phyloP scores from a whole-genome alignment of 1,284 basidiomycete genomes.

The Heimioporus retisporus region DNA sequence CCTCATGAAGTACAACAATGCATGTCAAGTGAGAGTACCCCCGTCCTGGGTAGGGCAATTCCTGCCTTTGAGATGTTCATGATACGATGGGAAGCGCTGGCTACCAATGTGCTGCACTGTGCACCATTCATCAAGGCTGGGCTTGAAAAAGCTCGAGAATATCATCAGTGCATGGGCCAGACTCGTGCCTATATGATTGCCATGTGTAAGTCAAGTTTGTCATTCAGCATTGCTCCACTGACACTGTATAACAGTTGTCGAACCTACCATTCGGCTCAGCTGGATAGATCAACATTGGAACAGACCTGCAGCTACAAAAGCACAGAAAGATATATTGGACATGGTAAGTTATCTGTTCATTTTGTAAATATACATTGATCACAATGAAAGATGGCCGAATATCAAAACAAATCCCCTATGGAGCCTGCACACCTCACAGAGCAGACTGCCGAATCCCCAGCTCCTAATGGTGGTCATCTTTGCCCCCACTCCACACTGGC shows the following conservation, averaged over 20 bases:
- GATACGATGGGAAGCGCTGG: neutral
- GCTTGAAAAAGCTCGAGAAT: neutral
- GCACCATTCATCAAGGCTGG: neutral
- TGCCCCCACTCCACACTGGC: too few species aligned
- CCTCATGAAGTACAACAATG: neutral
- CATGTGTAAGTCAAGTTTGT: conserved; percentile 3
- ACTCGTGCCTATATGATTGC: neutral
- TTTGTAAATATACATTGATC: too few species aligned
- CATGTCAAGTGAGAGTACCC: neutral
- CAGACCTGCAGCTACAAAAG: neutral
- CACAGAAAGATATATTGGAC: neutral
- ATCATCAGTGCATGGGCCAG: neutral
- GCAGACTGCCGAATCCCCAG: too few species aligned
- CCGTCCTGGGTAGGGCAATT: neutral
- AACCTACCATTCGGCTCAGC: neutral
- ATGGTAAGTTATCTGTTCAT: neutral
- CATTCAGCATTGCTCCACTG: too few species aligned
- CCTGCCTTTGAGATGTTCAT: neutral
- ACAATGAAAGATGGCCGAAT: too few species aligned
- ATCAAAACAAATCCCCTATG: too few species aligned
- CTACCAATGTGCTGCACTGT: neutral
- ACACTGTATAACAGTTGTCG: neutral
- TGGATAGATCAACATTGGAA: conserved; percentile 6
- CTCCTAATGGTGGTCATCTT: too few species aligned
- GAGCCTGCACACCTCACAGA: too few species aligned